Evolutionary conservation across 2,329 filamentous ascomycete genomes (phyloP), one percentile per base, ranked within the genome.

Genomic region (Cercospora janseana): DNA sequence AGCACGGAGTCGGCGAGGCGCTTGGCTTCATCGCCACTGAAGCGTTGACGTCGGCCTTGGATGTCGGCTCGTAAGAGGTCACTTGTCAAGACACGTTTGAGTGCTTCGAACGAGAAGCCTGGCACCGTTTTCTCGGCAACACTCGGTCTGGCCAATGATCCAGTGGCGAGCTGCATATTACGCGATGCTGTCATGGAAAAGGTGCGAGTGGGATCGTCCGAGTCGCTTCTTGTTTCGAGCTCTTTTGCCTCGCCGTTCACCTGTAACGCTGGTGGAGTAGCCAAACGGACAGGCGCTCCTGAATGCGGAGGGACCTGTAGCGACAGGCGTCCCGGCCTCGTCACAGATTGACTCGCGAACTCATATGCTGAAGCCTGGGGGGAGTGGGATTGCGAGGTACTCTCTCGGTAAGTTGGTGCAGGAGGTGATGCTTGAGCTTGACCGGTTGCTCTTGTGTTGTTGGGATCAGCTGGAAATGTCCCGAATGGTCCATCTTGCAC

Each of bases 401-500:
- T n/a, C 24, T 51, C 46, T 23, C 32, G 51, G 1, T 46, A 35
- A 15, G 26, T 34, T 20, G 37, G n/a, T 6, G 34, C 28, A 41
- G 62, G 38, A 15, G 54, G 46, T n/a, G 43, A 34, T 27, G 28
- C 20, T 27, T 29, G 21, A 40, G 56, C 42, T 38, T 59, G 35
- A 12, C 51, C 52, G 40, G 44, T 55, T 31, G 34, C 26, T 44
- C 52, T 60, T 1, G 54, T 57, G 28, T 59, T 60, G 6, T 50
- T 69, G 23, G 80, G 78, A 55, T 81, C 82, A 10, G 79, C 81
- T 3, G 85, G 83, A 57, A 87, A 87, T 0, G 86, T 85, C 4
- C 82, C 83, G 58, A 83, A 87, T 0, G 85, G 82, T 0, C 82
- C 82, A 56, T 87, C 82, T 10, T 80, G 76, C 0, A 78, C 76